Evolutionary conservation across 2,329 filamentous ascomycete genomes (phyloP).

Genomic region (Pestalotiopsis sp.): DNA sequence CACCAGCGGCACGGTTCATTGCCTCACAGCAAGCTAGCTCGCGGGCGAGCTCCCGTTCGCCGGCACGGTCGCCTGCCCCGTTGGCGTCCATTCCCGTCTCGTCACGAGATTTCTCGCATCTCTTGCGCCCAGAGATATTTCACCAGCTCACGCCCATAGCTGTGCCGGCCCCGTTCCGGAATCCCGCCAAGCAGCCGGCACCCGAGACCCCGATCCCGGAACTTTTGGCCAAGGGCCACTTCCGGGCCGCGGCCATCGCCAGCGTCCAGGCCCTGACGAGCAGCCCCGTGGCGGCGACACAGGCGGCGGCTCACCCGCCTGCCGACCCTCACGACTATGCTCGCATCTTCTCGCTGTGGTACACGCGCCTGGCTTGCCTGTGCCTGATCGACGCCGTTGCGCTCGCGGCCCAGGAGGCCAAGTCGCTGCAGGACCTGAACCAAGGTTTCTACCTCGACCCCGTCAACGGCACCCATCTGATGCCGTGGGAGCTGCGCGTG

Average conservation of each 20-base stretch:
- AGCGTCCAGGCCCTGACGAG: constrained; percentile 62
- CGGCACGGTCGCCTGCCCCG: constrained; percentile 16
- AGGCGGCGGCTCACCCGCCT: constrained; percentile 31
- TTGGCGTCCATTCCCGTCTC: constrained; percentile 32
- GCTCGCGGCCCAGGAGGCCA: constrained; percentile 68
- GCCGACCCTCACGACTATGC: constrained; percentile 56
- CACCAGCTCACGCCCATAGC: constrained; percentile 71
- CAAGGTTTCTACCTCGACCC: constrained; percentile 57
- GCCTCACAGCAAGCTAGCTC: constrained; percentile 23
- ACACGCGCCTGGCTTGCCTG: constrained; percentile 79
- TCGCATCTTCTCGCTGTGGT: constrained; percentile 74
- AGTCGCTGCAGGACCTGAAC: constrained; percentile 63
- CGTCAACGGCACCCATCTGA: constrained; percentile 60
- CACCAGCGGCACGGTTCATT: constrained; percentile 28
- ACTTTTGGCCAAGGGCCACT: constrained; percentile 73
- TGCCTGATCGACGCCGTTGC: constrained; percentile 73
- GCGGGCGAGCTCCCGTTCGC: constrained; percentile 22
- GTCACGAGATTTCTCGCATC: constrained; percentile 76
- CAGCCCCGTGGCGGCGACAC: constrained; percentile 36
- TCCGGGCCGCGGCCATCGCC: constrained; percentile 73
- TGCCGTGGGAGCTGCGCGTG: constrained; percentile 85
- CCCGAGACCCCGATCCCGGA: constrained; percentile 64
- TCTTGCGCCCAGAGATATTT: constrained; percentile 79
- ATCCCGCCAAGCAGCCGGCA: constrained; percentile 62
- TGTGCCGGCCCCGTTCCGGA: constrained; percentile 66